Percentiles rank a stretch among this genome's conserved stretches.
These are phyloP conservation scores for Cryphonectria radicalis DNA, from an alignment of 2,329 filamentous ascomycete genomes.

Conservation along the genomic window DNA sequence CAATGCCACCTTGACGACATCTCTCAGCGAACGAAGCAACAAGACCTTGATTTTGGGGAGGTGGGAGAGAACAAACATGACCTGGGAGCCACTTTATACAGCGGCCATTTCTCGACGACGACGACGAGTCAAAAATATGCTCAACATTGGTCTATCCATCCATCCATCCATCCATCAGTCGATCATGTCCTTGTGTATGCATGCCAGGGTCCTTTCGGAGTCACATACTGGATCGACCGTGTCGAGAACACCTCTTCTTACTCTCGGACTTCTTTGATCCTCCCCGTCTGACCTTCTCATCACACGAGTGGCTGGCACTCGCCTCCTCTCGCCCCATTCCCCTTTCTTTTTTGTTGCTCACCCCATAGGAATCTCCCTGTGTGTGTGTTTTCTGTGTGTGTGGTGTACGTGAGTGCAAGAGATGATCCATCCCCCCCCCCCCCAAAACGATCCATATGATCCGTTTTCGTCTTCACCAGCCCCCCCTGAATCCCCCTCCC, in stretches of 20 bases:
- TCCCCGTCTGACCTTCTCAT: conserved; percentile 5
- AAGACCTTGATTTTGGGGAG: neutral
- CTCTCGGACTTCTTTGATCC: neutral
- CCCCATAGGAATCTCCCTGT: neutral
- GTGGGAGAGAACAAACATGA: neutral
- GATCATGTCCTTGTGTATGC: neutral
- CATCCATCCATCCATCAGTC: neutral
- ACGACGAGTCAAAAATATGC: neutral
- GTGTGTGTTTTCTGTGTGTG: neutral
- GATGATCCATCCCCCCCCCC: neutral
- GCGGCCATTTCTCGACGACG: neutral
- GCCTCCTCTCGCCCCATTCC: neutral
- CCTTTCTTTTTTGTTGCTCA: neutral
- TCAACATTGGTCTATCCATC: neutral
- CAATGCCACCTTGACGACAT: neutral
- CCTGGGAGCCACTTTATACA: neutral
- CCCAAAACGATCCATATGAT: neutral
- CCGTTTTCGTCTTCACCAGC: neutral
- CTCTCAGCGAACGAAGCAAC: neutral
- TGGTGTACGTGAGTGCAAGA: neutral
- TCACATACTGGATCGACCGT: neutral
- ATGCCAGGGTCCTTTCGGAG: neutral
- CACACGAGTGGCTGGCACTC: neutral
- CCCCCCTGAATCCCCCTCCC: neutral
- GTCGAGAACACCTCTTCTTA: neutral